These are phyloP conservation scores for Turritis glabra DNA, from an alignment of 345 rosid species.

Conservation along the genomic window DNA sequence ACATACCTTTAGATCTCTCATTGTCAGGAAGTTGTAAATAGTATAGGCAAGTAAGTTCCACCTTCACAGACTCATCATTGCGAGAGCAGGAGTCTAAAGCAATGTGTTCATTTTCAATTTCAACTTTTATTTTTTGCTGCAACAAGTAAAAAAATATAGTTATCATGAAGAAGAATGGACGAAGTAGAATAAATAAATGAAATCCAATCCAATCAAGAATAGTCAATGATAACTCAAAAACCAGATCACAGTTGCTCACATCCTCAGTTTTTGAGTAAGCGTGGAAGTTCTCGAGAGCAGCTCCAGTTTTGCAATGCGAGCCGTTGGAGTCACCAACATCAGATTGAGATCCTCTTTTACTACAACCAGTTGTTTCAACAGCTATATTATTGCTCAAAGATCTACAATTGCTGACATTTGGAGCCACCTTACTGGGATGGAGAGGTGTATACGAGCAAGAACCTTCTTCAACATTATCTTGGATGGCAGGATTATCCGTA, in stretches of 20 bases:
- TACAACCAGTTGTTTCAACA: conserved; percentile 41
- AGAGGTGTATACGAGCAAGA: conserved; percentile 55
- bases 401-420: conserved; percentile 43
- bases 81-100: conserved; percentile 44
- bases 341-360: conserved; percentile 54
- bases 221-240: conserved; percentile 13
- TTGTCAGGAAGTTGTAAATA: conserved; percentile 74
- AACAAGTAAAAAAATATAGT: conserved; percentile 20
- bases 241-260: conserved; percentile 45
- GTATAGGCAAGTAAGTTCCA: conserved; percentile 82
- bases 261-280: conserved; percentile 41
- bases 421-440: conserved; percentile 43
- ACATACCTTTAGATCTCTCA: conserved; percentile 76
- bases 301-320: conserved; percentile 34
- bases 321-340: conserved; percentile 48
- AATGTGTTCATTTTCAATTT: conserved; percentile 54
- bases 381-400: conserved; percentile 45
- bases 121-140: conserved; percentile 64
- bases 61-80: conserved; percentile 63
- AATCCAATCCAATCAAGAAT: background rate
- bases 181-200: background rate
- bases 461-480: conserved; percentile 67
- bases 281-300: conserved; percentile 47
- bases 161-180: conserved; percentile 11
- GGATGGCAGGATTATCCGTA: conserved; percentile 41